phyloP scores from a whole-genome alignment of 768 basidiomycete genomes.

The Pleurotus cornucopiae region DNA sequence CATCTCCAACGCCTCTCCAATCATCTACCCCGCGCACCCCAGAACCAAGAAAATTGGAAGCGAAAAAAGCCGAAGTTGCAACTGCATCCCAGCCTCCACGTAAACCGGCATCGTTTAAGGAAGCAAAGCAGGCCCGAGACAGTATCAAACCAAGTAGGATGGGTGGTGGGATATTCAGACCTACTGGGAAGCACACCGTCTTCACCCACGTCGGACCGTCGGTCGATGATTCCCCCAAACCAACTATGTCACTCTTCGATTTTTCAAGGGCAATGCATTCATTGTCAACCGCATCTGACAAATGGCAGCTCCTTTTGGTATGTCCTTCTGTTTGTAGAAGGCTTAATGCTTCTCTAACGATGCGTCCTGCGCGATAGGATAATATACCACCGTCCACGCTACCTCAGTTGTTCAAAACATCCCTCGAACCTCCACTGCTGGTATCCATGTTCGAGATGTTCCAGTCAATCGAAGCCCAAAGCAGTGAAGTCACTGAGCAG shows the following conservation, averaged over 20 bases:
- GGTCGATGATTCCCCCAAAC: constrained; percentile 15
- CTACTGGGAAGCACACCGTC: constrained; percentile 56
- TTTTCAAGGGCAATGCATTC: constrained; percentile 61
- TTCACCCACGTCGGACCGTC: constrained; percentile 25
- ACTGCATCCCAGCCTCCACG: constrained; percentile 8
- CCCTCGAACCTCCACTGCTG: constrained; percentile 64
- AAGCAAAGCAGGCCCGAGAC: constrained; percentile 56
- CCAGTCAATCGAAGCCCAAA: constrained; percentile 20
- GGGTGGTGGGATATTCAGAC: constrained; percentile 72
- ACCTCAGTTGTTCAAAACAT: constrained; percentile 62
- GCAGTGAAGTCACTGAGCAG: constrained; percentile 11
- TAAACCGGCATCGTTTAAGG: constrained; percentile 42
- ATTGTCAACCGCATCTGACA: constrained; percentile 31
- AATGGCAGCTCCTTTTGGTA: constrained; percentile 60
- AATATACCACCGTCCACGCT: constrained; percentile 49
- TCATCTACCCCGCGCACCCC: neutral
- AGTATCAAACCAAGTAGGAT: constrained; percentile 38
- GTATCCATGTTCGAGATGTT: constrained; percentile 55
- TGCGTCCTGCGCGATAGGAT: constrained; percentile 24
- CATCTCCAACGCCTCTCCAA: constrained; percentile 7
- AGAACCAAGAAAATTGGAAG: constrained; percentile 13
- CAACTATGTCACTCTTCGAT: constrained; percentile 50
- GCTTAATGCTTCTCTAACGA: neutral
- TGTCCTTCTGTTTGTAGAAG: constrained; percentile 17
- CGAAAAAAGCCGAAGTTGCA: neutral